These are phyloP conservation scores for Emmonsia crescens DNA, from an alignment of 2,329 filamentous ascomycete genomes.

Conservation along the genomic window DNA sequence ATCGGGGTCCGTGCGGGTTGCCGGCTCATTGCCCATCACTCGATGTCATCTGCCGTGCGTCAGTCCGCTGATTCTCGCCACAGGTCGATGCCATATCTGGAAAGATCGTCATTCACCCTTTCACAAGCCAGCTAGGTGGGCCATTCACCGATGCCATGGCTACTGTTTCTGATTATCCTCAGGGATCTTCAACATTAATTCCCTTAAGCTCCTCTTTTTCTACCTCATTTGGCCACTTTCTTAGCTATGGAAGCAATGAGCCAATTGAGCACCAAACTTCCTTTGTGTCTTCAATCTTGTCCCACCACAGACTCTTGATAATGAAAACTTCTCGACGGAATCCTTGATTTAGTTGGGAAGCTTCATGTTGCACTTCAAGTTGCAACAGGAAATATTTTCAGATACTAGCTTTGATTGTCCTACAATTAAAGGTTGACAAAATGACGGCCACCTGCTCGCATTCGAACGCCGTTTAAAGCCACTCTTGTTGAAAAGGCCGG, in stretches of 20 bases:
- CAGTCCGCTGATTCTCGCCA: neutral
- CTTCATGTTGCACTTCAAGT: neutral
- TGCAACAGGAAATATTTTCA: neutral
- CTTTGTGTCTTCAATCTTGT: too few relatives aligned
- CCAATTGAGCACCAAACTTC: too few relatives aligned
- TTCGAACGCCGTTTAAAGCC: neutral
- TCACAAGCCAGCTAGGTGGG: neutral
- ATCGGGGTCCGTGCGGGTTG: neutral
- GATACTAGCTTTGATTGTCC: neutral
- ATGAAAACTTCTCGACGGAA: neutral
- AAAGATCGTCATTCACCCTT: neutral
- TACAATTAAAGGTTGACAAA: neutral
- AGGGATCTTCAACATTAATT: too few relatives aligned
- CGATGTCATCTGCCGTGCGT: neutral
- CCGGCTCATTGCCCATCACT: neutral
- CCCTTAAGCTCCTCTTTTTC: too few relatives aligned
- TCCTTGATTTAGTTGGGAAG: neutral
- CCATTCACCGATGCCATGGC: too few relatives aligned
- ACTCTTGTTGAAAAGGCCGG: neutral
- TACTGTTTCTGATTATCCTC: too few relatives aligned
- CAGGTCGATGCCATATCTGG: neutral
- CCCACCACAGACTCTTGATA: too few relatives aligned
- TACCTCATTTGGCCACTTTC: too few relatives aligned
- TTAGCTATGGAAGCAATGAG: too few relatives aligned
- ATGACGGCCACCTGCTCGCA: neutral